A percentile compares a stretch with the other conserved stretches of the same genome.
These are phyloP conservation scores for Syzygium aqueum DNA, from an alignment of 345 rosid species.

Conservation along the genomic window DNA sequence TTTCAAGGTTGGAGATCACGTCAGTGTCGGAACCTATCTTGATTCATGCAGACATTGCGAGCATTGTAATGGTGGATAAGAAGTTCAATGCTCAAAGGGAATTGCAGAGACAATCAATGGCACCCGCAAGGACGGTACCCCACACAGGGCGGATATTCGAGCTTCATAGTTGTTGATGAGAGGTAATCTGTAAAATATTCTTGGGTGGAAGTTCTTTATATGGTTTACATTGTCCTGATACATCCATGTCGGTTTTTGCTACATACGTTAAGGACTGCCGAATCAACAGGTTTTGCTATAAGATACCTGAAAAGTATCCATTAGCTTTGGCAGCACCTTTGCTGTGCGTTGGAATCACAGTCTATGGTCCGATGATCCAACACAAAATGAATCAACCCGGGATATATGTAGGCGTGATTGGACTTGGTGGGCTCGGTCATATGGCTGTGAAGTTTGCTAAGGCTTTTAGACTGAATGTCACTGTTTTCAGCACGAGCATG, in stretches of 20 bases:
- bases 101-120: background rate
- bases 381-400: conserved; percentile 34
- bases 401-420: conserved; percentile 24
- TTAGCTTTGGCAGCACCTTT: conserved; percentile 26
- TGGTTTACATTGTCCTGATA: background rate
- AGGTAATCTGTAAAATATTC: background rate
- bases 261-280: background rate
- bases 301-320: conserved; percentile 34
- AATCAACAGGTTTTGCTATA: conserved; percentile 23
- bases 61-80: conserved; percentile 15
- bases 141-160: background rate
- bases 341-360: conserved; percentile 35
- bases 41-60: conserved; percentile 16
- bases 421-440: conserved; percentile 42
- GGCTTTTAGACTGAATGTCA: conserved; percentile 31
- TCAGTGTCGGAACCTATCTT: conserved; percentile 1
- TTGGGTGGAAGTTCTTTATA: background rate
- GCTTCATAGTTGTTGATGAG: background rate
- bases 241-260: background rate
- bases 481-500: conserved; percentile 26
- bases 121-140: background rate
- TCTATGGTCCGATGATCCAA: conserved; percentile 26
- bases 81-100: conserved; percentile 15
- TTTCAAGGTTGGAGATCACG: conserved; percentile 7
- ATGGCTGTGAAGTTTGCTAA: conserved; percentile 40